Base-by-base conservation (phyloP, 768 basidiomycete species). In the Calocera cornea region DNA sequence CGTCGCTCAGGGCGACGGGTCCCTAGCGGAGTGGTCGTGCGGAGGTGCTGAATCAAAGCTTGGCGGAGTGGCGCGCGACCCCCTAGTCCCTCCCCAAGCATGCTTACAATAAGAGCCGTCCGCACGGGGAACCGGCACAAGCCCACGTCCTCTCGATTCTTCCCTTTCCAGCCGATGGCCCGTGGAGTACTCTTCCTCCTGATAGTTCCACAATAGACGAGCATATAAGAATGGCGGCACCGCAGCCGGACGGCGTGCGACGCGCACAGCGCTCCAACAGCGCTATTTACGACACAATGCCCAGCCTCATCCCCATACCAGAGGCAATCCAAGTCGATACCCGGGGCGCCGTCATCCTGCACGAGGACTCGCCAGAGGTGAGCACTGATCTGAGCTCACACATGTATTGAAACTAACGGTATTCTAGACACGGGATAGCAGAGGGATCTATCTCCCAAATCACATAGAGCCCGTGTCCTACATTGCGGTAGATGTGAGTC, bases 381-480 rank as follows among this genome's bases (percentile, higher is more conserved):
- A 76, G 86, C 29, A 29, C 63, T 22, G 33, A 63, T 34, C 34
- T 36, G 63, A 65, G 44, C 54, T 34, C 47, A 66, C n/a, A n/a
- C n/a, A 64, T 64, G 40, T 34, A 66, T 69, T 66, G 60, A 44
- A 50, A 66, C 31, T 66, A 40, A 44, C 67, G 69, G 66, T 41
- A 1, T 60, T 64, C 17, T 72, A 93, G 92, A 93, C 91, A 44
- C 81, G 93, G 71, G 95, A 97, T 77, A 94, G 92, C 73, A 83
- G 95, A 74, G 95, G 94, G 11, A 97, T 99, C 73, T 98, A 98
- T 78, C 83, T 99, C 34, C 97, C 97, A 66, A 95, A 97, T 75
- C 87, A 98, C 79, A 95, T 95, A 69, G 97, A 99, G 77, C 92
- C 92, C 27, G 88, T 99, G 17, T 97, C 94, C 22, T 94, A 98